Evolutionary conservation across 2,329 filamentous ascomycete genomes (phyloP).

Genomic region (Calonectria naviculata): DNA sequence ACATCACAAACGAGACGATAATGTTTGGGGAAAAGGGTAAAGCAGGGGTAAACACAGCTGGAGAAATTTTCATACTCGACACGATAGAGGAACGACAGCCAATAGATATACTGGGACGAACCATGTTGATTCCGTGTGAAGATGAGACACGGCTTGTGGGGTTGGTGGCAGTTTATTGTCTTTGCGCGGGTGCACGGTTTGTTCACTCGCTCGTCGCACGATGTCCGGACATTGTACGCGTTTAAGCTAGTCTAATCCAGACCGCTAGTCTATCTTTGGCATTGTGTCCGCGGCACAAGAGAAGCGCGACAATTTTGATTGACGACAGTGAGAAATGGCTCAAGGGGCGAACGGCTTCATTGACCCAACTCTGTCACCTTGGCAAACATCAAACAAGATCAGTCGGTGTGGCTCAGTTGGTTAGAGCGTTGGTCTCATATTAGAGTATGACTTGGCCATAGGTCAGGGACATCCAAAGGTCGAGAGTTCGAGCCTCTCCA

Average conservation of each 20-base stretch:
- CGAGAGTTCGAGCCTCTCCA: slow-evolving; percentile 28
- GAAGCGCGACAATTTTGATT: background rate
- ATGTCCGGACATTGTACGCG: background rate
- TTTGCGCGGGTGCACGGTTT: background rate
- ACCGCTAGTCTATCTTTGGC: background rate
- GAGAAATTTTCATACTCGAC: background rate
- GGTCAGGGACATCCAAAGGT: slow-evolving; percentile 27
- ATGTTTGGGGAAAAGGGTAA: no score
- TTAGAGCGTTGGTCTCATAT: slow-evolving; percentile 46
- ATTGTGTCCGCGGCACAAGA: background rate
- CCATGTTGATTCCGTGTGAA: background rate
- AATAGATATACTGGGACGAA: background rate
- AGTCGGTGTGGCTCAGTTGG: slow-evolving; percentile 39
- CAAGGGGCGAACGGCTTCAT: background rate
- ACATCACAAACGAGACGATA: no score
- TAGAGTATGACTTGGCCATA: slow-evolving; percentile 17
- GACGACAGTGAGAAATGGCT: background rate
- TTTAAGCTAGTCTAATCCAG: background rate
- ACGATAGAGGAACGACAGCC: no score
- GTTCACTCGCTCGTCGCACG: background rate
- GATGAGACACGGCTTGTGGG: background rate
- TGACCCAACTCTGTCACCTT: background rate
- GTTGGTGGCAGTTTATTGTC: background rate
- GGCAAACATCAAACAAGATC: background rate
- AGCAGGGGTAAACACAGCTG: no score